Evolutionary conservation across 2,329 filamentous ascomycete genomes (phyloP).

Genomic region (Penicillium sp.): DNA sequence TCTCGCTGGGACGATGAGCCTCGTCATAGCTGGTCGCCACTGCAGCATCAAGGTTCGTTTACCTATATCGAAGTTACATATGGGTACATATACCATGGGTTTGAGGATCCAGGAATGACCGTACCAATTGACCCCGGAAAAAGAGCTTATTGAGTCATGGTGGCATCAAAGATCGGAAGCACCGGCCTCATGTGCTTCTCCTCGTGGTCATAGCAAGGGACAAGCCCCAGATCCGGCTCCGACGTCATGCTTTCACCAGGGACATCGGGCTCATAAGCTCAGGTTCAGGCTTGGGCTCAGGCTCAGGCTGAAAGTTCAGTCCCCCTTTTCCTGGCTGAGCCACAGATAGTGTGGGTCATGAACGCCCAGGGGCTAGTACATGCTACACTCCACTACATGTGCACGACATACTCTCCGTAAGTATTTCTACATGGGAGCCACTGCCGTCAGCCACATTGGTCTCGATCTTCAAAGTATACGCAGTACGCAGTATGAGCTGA

Average conservation of each 20-base stretch:
- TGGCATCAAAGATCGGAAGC: background rate
- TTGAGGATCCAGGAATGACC: background rate
- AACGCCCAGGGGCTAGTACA: background rate
- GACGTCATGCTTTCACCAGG: constrained; percentile 22
- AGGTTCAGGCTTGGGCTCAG: no score
- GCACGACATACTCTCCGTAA: no score
- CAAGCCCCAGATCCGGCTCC: constrained; percentile 1
- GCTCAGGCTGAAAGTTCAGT: background rate
- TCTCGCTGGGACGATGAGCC: background rate
- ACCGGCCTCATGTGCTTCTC: background rate
- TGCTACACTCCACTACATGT: no score
- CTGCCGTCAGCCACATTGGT: constrained; percentile 15
- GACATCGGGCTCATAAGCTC: background rate
- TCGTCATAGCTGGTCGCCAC: background rate
- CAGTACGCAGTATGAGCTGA: background rate
- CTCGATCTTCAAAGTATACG: background rate
- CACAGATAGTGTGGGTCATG: constrained; percentile 5
- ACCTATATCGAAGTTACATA: background rate
- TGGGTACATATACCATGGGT: background rate
- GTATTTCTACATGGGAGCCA: constrained; percentile 3
- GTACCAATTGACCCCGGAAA: background rate
- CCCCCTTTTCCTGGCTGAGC: constrained; percentile 8
- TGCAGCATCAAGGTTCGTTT: background rate
- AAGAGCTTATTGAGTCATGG: background rate
- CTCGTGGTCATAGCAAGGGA: background rate